These are phyloP conservation scores for Fusarium sp. DNA, from an alignment of 2,329 filamentous ascomycete species.

Conservation along the genomic window DNA sequence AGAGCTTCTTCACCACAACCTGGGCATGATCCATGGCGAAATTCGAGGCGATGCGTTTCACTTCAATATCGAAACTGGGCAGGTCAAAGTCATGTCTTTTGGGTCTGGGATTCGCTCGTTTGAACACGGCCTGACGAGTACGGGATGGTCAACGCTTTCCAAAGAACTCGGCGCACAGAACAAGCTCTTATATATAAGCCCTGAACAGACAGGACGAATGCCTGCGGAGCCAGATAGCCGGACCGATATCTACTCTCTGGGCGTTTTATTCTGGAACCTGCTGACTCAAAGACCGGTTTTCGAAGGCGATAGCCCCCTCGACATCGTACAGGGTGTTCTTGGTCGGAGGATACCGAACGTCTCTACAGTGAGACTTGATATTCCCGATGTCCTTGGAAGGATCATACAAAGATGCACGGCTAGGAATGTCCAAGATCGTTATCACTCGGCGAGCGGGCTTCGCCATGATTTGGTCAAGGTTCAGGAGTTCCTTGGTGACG, in stretches of 20 bases:
- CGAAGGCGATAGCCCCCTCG: slow-evolving; percentile 81
- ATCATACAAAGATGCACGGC: slow-evolving; percentile 94
- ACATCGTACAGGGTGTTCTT: slow-evolving; percentile 91
- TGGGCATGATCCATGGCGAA: slow-evolving; percentile 89
- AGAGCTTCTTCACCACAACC: slow-evolving; percentile 90
- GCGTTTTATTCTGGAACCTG: slow-evolving; percentile 89
- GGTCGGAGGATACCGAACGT: slow-evolving; percentile 81
- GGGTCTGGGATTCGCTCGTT: slow-evolving; percentile 89
- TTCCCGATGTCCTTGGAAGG: slow-evolving; percentile 83
- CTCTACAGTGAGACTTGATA: slow-evolving; percentile 80
- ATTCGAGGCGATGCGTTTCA: slow-evolving; percentile 92
- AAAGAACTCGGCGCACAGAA: slow-evolving; percentile 87
- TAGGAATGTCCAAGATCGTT: slow-evolving; percentile 87
- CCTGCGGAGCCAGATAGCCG: slow-evolving; percentile 90
- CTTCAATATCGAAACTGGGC: slow-evolving; percentile 76
- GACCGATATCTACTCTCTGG: slow-evolving; percentile 93
- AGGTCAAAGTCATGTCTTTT: slow-evolving; percentile 84
- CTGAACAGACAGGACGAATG: slow-evolving; percentile 94
- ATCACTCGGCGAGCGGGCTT: slow-evolving; percentile 88
- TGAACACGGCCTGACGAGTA: slow-evolving; percentile 87
- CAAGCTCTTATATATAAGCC: slow-evolving; percentile 91
- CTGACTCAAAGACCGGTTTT: slow-evolving; percentile 85
- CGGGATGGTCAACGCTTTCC: slow-evolving; percentile 86
- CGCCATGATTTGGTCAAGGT: slow-evolving; percentile 83
- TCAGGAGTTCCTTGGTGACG: slow-evolving; percentile 78